Base-by-base conservation (phyloP, 202 grass and related monocot genomes). In the Setaria viridis region DNA sequence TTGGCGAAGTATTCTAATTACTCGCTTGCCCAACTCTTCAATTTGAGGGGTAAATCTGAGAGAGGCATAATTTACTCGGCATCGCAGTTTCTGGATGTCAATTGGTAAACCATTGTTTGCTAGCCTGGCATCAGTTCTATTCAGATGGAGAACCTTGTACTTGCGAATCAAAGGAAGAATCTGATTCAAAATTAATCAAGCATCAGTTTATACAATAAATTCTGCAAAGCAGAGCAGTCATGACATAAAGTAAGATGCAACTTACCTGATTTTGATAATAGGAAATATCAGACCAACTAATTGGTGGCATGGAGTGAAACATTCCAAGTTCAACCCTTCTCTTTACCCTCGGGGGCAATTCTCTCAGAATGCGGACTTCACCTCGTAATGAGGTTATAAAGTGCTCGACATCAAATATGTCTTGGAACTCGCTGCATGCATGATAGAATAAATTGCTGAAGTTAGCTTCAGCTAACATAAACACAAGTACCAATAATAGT, bases 271-370 rank as follows among this genome's bases (percentile, higher is more conserved):
- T 84, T 70, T 93, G 92, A 78, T 99, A 99, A 82, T 99, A 99
- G 49, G 97, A 97, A 39, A 99, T 94, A 86, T 99, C 85, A 10
- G 97, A 99, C 97, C 97, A 99, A 90, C 97, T 99, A 66, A 99
- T 56, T 46, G 97, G 97, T 79, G 92, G 94, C 90, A 99, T 91
- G 9, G 97, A 97, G 60, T 94, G 85, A 67, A 79, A 74, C 90
- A 97, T 88, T 35, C 94, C 92, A 74, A 85, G 79, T 62, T 97
- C 78, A 6, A 93, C 82, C 73, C 76, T 92, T 74, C 46, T 89
- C 80, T 93, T 94, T 62, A 99, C 67, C 87, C 77, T 93, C 53
- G 83, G 90, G 43, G 97, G 97, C 70, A 99, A 45, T 85, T 93
- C 85, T 87, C 91, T 99, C 66, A 94, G 67, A 67, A 99, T 97